Evolutionary conservation across 1,284 basidiomycete genomes (phyloP).

Genomic region (Sphagnurus paluster): DNA sequence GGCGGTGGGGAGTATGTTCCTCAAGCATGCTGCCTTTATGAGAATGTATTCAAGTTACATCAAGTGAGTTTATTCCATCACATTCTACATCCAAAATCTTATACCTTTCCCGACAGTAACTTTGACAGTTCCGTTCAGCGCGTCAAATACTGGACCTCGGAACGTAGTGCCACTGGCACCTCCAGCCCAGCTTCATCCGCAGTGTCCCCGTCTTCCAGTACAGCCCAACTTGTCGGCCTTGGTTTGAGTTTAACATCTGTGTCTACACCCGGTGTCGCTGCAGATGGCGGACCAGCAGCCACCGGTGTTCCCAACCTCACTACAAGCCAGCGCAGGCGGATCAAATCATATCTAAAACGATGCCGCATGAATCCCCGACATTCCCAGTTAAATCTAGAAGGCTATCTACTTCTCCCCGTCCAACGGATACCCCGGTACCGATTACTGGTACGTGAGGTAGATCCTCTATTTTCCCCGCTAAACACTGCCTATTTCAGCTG

Average conservation of each 20-base stretch:
- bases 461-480: constrained; percentile 12
- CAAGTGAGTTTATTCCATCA: constrained; percentile 59
- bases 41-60: constrained; percentile 97
- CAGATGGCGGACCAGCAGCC: constrained; percentile 37
- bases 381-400: constrained; percentile 95
- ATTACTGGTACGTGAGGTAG: constrained; percentile 59
- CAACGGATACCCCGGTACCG: constrained; percentile 97
- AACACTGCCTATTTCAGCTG: constrained; percentile 54
- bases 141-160: constrained; percentile 80
- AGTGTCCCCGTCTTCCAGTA: constrained; percentile 61
- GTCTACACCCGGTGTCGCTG: constrained; percentile 43
- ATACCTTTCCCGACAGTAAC: constrained; percentile 52
- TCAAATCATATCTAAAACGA: constrained; percentile 85
- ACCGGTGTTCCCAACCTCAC: constrained; percentile 53
- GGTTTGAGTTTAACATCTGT: constrained; percentile 61
- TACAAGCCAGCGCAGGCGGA: constrained; percentile 81
- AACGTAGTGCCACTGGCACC: constrained; percentile 43
- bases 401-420: constrained; percentile 91
- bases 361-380: constrained; percentile 86
- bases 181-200: constrained; percentile 38
- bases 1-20: constrained; percentile 86
- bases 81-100: constrained; percentile 4
- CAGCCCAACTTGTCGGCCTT: constrained; percentile 62
- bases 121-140: constrained; percentile 90
- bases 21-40: constrained; percentile 94